Percentiles rank a stretch among this genome's conserved stretches.
These are phyloP conservation scores for Pseudogymnoascus verrucosus DNA, from an alignment of 2,329 filamentous ascomycete genomes.

Conservation along the genomic window DNA sequence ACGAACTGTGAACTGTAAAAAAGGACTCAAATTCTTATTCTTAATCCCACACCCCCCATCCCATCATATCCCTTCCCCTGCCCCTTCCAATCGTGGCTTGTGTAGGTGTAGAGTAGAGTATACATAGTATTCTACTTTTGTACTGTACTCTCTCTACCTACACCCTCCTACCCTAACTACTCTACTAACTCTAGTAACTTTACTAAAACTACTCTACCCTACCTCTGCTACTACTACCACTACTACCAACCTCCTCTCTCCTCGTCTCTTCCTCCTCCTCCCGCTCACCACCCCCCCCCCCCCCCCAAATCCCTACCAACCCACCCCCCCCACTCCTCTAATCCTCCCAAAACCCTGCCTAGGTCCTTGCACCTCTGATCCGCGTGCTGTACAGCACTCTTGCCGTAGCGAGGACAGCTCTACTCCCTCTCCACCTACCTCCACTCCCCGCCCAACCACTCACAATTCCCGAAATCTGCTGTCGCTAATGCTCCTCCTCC, in stretches of 20 bases:
- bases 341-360: not conserved
- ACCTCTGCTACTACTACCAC: constrained; percentile 6
- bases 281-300: constrained; percentile 24
- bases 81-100: no score
- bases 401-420: not conserved
- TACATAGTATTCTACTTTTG: no score
- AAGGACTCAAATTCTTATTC: no score
- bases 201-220: constrained; percentile 11
- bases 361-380: not conserved
- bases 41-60: no score
- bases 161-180: no score
- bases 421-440: no score
- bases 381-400: not conserved
- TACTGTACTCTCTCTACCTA: no score
- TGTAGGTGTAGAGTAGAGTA: no score
- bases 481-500: not conserved
- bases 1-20: no score
- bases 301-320: constrained; percentile 18
- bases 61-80: no score
- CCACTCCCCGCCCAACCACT: not conserved
- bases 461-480: not conserved
- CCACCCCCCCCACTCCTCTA: not conserved
- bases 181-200: no score
- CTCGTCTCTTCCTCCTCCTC: constrained; percentile 12
- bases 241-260: constrained; percentile 9